Conservation (phyloP, 2,329 filamentous ascomycete genomes). For the Aspergillus sergii region DNA sequence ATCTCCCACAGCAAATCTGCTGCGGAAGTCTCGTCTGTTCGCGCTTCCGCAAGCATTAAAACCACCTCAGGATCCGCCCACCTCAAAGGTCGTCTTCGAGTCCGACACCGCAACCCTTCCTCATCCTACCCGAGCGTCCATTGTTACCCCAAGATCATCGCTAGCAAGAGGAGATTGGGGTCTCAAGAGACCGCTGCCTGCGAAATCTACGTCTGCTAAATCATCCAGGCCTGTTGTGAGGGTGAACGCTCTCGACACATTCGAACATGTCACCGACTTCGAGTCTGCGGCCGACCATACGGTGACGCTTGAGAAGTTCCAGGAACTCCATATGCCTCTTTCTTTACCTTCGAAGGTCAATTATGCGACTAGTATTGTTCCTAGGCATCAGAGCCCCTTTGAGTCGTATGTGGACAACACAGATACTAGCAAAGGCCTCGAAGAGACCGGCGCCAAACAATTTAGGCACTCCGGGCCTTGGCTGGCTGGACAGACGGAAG, state of each 20-base stretch:
- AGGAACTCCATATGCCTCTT: constrained; percentile 76
- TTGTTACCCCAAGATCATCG: constrained; percentile 75
- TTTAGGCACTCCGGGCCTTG: constrained; percentile 64
- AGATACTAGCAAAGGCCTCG: constrained; percentile 34
- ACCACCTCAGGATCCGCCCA: constrained; percentile 56
- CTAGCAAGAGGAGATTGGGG: constrained; percentile 86
- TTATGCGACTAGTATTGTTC: constrained; percentile 31
- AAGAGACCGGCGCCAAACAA: constrained; percentile 42
- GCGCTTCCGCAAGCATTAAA: constrained; percentile 78
- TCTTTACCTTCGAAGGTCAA: constrained; percentile 50
- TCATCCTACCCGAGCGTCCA: constrained; percentile 80
- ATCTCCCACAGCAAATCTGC: constrained; percentile 67
- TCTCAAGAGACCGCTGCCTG: constrained; percentile 79
- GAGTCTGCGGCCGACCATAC: constrained; percentile 79
- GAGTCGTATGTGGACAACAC: constrained; percentile 51
- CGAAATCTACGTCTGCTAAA: constrained; percentile 71
- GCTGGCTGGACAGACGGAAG: constrained; percentile 57
- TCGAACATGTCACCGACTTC: constrained; percentile 89
- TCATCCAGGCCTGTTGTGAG: constrained; percentile 73
- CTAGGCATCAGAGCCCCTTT: constrained; percentile 43
- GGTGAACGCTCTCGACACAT: constrained; percentile 77
- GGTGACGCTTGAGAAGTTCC: constrained; percentile 80
- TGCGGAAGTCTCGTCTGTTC: constrained; percentile 88
- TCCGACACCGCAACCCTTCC: constrained; percentile 73
- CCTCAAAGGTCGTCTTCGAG: constrained; percentile 50